These are phyloP conservation scores for Cystofilobasidium capitatum DNA, from an alignment of 768 basidiomycete species.

Conservation along the genomic window DNA sequence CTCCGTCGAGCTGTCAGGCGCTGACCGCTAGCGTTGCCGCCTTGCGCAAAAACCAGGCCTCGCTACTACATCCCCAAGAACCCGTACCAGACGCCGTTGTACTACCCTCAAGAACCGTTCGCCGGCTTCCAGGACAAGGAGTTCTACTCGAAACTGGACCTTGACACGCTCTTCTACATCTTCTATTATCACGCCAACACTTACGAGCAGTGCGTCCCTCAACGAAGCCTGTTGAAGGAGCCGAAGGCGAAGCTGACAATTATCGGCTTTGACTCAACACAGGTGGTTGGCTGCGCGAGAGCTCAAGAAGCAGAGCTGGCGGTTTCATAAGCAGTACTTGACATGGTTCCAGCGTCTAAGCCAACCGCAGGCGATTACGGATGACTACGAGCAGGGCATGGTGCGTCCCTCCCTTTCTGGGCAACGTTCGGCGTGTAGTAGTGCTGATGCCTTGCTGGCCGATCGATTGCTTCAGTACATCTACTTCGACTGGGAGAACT, in stretches of 20 bases:
- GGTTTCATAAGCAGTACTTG: constrained; percentile 97
- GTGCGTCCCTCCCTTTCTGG: not conserved
- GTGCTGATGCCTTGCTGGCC: not conserved
- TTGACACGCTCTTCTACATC: constrained; percentile 95
- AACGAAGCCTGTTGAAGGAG: not conserved
- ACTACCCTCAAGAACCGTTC: constrained; percentile 85
- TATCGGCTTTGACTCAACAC: not conserved
- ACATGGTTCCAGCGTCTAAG: constrained; percentile 99
- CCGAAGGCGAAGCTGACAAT: not conserved
- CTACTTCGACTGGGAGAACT: constrained; percentile 70
- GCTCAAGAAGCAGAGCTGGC: constrained; percentile 93
- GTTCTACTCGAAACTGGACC: constrained; percentile 81
- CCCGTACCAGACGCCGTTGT: constrained; percentile 78
- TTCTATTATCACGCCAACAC: constrained; percentile 97
- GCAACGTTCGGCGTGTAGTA: no score
- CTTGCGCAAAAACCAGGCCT: constrained; percentile 49
- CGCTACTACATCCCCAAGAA: constrained; percentile 93
- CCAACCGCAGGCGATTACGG: constrained; percentile 95
- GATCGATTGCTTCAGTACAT: constrained; percentile 55
- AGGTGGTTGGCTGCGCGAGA: constrained; percentile 95
- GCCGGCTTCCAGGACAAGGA: constrained; percentile 68
- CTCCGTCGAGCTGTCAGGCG: not conserved
- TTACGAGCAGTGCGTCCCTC: constrained; percentile 75
- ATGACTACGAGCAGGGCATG: constrained; percentile 86
- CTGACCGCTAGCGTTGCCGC: not conserved